Base-by-base conservation (phyloP, 2,329 filamentous ascomycete species). In the Pestalotiopsis sp. region DNA sequence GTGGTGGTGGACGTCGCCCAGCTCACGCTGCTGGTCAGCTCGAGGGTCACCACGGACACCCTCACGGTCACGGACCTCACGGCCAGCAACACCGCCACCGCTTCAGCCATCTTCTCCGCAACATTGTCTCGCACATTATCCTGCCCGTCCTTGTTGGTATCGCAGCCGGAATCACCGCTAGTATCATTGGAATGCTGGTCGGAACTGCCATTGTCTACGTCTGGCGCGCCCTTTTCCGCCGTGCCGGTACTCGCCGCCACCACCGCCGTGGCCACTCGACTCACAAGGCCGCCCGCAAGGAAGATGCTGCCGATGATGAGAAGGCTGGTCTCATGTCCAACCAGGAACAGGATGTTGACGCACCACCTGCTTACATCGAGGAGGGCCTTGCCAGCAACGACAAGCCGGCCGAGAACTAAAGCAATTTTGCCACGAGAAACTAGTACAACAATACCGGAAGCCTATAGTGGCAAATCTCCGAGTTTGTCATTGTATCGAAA, bases 131-230 rank as follows among this genome's bases (percentile, higher is more conserved):
- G 49, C 88, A 91, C 70, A 85, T 94, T 59, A 78, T 93, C 62
- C 82, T 93, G 52, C 92, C 92, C 1, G 84, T 93, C 66, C 80
- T 92, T 66, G 85, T 93, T 71, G 92, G 92, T 69, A 85, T 93
- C 71, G 85, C 89, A 27, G 90, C 90, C 59, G 92, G 92, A 75
- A 86, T 93, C 67, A 84, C 85, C 38, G 89, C 91, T 71, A 91
- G 91, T 79, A 78, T 92, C 56, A 77, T 93, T 61, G 91, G 90
- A 67, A 91, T 93, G 86, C 80, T 90, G 68, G 78, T 91, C 56
- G 91, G 90, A 70, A 89, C 87, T 64, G 73, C 91, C 66, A 82
- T 90, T 66, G 85, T 91, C 65, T 88, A 87, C 68, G 64, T 90
- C 31, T 88, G 88, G 82, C 86, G 87, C 71, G 80, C 84, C 70